phyloP scores from a whole-genome alignment of 495 filamentous ascomycete genomes.

The Aspergillus saccharolyticus region DNA sequence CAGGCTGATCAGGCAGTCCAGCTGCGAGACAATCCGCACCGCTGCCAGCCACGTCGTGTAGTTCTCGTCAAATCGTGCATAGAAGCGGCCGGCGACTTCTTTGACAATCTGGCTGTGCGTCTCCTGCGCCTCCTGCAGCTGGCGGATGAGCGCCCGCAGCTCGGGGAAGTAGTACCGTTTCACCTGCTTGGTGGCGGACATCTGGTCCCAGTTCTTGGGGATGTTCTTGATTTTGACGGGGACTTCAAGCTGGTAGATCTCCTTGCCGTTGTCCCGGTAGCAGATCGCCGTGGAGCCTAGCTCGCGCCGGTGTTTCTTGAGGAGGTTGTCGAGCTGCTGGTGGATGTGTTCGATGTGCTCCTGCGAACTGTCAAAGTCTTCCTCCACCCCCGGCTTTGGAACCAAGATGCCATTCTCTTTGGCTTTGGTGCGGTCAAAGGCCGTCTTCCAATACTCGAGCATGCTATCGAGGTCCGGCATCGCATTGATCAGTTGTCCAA shows the following conservation, averaged over 20 bases:
- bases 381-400: constrained; percentile 83
- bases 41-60: constrained; percentile 85
- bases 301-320: constrained; percentile 65
- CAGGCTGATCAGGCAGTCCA: constrained; percentile 92
- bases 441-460: constrained; percentile 83
- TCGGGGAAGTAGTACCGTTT: constrained; percentile 94
- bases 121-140: constrained; percentile 90
- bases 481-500: constrained; percentile 71
- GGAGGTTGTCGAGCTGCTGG: constrained; percentile 61
- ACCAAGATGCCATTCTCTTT: constrained; percentile 72
- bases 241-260: constrained; percentile 93
- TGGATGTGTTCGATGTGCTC: constrained; percentile 68
- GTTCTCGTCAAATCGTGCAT: constrained; percentile 78
- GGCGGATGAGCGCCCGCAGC: constrained; percentile 71
- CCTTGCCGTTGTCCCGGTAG: constrained; percentile 89
- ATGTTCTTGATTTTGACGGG: constrained; percentile 78
- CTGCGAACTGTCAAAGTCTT: constrained; percentile 87
- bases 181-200: constrained; percentile 85
- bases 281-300: constrained; percentile 64
- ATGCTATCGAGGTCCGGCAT: constrained; percentile 79
- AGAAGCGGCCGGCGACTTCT: constrained; percentile 79
- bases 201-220: constrained; percentile 86
- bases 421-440: constrained; percentile 82
- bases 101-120: constrained; percentile 90
- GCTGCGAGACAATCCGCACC: constrained; percentile 79